Conservation (phyloP, 495 filamentous ascomycete genomes). For the Aspergillus homomorphus region DNA sequence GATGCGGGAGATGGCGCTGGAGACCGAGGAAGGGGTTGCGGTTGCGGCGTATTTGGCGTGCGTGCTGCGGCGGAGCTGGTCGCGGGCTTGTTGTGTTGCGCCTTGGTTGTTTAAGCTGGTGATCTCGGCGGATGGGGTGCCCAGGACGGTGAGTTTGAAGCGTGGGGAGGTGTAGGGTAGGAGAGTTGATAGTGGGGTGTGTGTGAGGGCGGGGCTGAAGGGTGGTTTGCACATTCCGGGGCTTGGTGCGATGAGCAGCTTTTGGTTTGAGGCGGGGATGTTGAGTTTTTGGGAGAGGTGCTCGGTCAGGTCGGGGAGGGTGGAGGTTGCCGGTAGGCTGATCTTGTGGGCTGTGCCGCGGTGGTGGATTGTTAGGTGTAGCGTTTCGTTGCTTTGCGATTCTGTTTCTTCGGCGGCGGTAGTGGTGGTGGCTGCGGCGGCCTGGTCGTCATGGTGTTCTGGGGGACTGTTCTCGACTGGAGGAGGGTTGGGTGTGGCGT, state of each 20-base stretch:
- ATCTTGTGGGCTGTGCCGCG: constrained; percentile 71
- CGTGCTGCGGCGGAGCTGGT: constrained; percentile 32
- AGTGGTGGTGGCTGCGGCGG: neutral
- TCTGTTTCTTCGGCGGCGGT: neutral
- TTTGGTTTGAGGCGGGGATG: constrained; percentile 69
- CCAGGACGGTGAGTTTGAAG: constrained; percentile 44
- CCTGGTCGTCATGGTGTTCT: neutral
- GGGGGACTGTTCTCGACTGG: no score
- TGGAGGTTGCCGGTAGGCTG: constrained; percentile 64
- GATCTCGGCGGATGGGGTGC: constrained; percentile 35
- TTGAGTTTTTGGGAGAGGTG: constrained; percentile 52
- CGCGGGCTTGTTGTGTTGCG: constrained; percentile 34
- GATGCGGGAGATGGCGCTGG: constrained; percentile 25
- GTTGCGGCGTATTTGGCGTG: constrained; percentile 35
- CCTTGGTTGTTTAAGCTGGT: constrained; percentile 39
- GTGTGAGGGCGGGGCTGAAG: constrained; percentile 43
- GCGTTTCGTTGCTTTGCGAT: neutral
- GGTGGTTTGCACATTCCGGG: constrained; percentile 65
- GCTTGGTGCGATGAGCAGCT: constrained; percentile 69
- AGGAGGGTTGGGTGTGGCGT: no score
- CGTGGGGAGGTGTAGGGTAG: constrained; percentile 49
- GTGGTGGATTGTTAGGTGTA: constrained; percentile 53
- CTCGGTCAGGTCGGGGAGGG: constrained; percentile 63
- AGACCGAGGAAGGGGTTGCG: constrained; percentile 22
- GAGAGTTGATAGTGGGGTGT: constrained; percentile 21